Base-by-base conservation (phyloP, 257 asterid genomes). In the Echium plantagineum region DNA sequence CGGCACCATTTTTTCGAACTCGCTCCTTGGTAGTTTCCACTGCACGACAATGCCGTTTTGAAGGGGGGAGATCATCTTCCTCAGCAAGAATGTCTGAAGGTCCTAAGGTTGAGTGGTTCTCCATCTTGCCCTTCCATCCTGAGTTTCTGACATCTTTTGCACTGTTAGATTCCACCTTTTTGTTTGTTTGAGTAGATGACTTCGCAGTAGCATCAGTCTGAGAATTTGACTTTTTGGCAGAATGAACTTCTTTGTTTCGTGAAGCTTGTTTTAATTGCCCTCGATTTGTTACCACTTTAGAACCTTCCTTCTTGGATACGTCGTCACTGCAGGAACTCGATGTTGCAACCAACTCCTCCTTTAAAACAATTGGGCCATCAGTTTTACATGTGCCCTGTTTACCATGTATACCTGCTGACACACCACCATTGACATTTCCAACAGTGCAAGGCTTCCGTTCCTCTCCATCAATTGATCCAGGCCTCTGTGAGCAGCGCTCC, bases 1-100 rank as follows among this genome's bases (percentile, higher is more conserved):
- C 61, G 62, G 70, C 73, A 42, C 80, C 76, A 75, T 60, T 66
- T 65, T 51, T 71, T 21, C 71, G 85, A 16, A 38, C 22, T 75
- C 67, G 75, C 61, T 31, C 74, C 71, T 75, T 89, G 62, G 72
- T 24, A 73, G 71, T 72, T 57, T 73, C 94, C 58, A 71, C 49
- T 63, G 83, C 81, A 67, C 71, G 80, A 31, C 87, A 79, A 56
- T 63, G 85, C 60, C 86, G 89, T 78, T 90, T 90, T 63, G 80
- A 30, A 58, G 89, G 89, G 51, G 89, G 94, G 56, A 81, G 78
- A 69, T 74, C 81, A 69, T 82, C 96, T 76, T 85, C 86, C 64
- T 78, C 69, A 35, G 80, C 64, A 70, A 69, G 65, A 57, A 79
- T 74, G 61, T 78, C 87, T 38, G 57, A 55, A 55, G 59, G 72